Percentiles rank a stretch among this genome's conserved stretches.
These are phyloP conservation scores for Melampsora americana DNA, from an alignment of 1,284 basidiomycete genomes.

Conservation along the genomic window DNA sequence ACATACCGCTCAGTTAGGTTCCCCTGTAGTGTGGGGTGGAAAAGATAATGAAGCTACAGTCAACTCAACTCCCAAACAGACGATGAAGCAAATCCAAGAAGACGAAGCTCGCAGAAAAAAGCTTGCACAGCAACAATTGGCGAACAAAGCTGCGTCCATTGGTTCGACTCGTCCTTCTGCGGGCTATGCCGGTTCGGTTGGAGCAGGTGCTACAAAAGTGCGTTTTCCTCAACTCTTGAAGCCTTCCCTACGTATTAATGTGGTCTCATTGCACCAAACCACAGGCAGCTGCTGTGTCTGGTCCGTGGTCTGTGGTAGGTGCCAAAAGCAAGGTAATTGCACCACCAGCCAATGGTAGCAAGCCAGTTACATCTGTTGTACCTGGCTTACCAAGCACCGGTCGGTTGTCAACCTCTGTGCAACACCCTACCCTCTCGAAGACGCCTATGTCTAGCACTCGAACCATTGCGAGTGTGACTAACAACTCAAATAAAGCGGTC, in stretches of 20 bases:
- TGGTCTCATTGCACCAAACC: not conserved
- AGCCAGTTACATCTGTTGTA: not conserved
- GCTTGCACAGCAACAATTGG: slow-evolving; percentile 56
- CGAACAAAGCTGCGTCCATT: slow-evolving; percentile 47
- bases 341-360: slow-evolving; percentile 8
- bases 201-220: not conserved
- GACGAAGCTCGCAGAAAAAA: slow-evolving; percentile 63
- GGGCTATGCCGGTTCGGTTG: slow-evolving; percentile 30
- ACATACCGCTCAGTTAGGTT: not conserved
- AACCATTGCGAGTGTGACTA: not conserved
- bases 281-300: slow-evolving; percentile 14
- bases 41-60: slow-evolving; percentile 28
- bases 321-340: slow-evolving; percentile 38
- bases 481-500: not conserved
- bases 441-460: not conserved
- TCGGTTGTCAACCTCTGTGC: not conserved
- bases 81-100: slow-evolving; percentile 97
- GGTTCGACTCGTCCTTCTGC: slow-evolving; percentile 20
- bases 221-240: not conserved
- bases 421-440: not conserved
- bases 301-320: slow-evolving; percentile 38
- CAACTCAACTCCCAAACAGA: slow-evolving; percentile 66
- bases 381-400: slow-evolving; percentile 3
- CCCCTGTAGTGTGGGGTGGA: slow-evolving; percentile 21
- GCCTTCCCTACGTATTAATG: not conserved